These are phyloP conservation scores for Cyberlindnera veronae DNA, from an alignment of 805 yeast species.

Conservation along the genomic window DNA sequence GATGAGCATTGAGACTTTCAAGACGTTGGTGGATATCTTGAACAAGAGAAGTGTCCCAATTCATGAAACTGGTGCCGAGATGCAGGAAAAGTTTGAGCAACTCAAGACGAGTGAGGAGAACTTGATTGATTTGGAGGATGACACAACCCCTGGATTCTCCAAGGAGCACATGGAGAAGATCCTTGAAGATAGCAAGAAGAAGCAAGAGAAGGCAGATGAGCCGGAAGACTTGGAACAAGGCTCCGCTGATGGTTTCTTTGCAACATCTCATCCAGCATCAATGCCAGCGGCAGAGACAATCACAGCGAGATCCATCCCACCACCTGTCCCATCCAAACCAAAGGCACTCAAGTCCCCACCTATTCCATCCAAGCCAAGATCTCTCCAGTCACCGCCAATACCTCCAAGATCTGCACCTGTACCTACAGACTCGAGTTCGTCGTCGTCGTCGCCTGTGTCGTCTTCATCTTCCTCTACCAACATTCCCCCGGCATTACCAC, in stretches of 20 bases:
- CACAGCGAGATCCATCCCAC: too few species aligned
- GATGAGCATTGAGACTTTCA: conserved; percentile 45
- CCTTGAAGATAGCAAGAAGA: conserved; percentile 12
- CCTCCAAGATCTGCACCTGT: conserved; percentile 30
- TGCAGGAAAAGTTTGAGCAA: conserved; percentile 22
- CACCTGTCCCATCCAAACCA: too few species aligned
- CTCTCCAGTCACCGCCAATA: conserved; percentile 19
- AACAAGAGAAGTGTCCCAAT: conserved; percentile 27
- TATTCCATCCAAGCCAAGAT: neutral
- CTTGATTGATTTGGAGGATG: conserved; percentile 26
- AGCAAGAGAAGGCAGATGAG: conserved; percentile 12
- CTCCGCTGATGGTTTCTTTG: conserved; percentile 16
- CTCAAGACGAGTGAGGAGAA: conserved; percentile 26
- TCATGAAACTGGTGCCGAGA: conserved; percentile 18
- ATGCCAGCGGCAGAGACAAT: too few species aligned
- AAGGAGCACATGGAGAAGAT: conserved; percentile 23
- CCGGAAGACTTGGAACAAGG: conserved; percentile 36
- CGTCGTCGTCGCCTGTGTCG: neutral
- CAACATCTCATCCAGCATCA: neutral
- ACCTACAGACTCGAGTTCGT: conserved; percentile 16
- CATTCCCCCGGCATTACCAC: conserved; percentile 27
- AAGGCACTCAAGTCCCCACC: neutral
- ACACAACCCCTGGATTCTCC: conserved; percentile 19
- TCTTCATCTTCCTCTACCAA: too few species aligned
- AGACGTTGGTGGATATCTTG: conserved; percentile 24